phyloP scores from a whole-genome alignment of 2,329 filamentous ascomycete genomes.

The Trichophyton equinum region DNA sequence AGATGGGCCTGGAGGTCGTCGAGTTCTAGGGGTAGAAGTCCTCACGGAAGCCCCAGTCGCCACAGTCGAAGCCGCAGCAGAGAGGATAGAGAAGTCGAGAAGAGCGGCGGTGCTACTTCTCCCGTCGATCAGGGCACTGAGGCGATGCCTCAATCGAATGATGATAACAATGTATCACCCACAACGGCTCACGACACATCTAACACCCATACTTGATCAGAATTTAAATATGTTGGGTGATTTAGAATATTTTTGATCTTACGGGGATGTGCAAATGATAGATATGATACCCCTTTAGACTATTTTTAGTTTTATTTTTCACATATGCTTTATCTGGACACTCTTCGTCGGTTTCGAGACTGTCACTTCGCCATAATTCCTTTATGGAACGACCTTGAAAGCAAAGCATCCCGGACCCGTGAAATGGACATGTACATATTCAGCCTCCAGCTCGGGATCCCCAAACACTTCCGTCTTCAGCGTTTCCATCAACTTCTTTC shows the following conservation, averaged over 20 bases:
- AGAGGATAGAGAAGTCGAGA: not conserved
- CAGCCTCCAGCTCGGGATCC: not conserved
- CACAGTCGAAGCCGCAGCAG: not conserved
- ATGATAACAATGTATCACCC: not conserved
- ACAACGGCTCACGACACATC: not conserved
- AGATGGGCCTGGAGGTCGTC: slow-evolving; percentile 13
- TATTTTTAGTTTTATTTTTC: not conserved
- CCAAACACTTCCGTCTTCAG: not conserved
- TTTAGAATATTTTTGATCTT: not conserved
- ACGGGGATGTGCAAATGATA: not conserved
- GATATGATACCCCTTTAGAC: not conserved
- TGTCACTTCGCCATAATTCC: not conserved
- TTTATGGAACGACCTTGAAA: not conserved
- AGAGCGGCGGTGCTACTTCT: not conserved
- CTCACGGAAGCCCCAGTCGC: not conserved
- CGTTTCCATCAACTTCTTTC: not conserved
- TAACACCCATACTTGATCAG: not conserved
- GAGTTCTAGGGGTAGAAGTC: not conserved
- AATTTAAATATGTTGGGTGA: not conserved
- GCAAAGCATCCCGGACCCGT: slow-evolving; percentile 8
- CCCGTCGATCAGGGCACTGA: not conserved
- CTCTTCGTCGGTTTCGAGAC: not conserved
- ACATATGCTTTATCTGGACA: not conserved
- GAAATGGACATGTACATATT: slow-evolving; percentile 8
- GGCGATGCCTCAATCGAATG: not conserved